These are phyloP conservation scores for Metroxylon sagu DNA, from an alignment of 176 grass and related monocot genomes.

Conservation along the genomic window DNA sequence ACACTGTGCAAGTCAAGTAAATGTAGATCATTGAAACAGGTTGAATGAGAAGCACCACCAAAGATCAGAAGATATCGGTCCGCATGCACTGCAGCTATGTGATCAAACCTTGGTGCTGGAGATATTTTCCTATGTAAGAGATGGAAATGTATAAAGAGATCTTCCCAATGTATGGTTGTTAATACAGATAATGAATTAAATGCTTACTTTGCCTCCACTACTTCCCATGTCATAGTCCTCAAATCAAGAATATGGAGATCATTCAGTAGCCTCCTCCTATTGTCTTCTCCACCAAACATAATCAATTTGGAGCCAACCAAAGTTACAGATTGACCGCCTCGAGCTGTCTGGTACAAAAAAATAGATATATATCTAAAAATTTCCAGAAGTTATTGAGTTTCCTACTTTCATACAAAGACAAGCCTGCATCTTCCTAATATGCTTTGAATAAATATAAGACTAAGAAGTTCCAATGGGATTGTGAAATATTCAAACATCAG, in stretches of 20 bases:
- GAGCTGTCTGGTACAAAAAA: constrained; percentile 51
- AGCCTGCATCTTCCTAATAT: too few relatives aligned
- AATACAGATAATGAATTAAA: constrained; percentile 22
- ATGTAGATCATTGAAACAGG: constrained; percentile 90
- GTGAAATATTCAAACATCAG: background rate
- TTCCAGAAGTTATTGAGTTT: too few relatives aligned
- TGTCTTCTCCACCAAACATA: constrained; percentile 98
- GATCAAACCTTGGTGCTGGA: constrained; percentile 81
- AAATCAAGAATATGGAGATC: constrained; percentile 92
- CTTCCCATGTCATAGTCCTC: constrained; percentile 93
- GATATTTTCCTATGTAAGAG: constrained; percentile 43
- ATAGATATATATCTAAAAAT: constrained; percentile 5
- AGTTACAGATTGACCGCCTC: constrained; percentile 71
- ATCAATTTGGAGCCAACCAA: constrained; percentile 55
- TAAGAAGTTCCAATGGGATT: too few relatives aligned
- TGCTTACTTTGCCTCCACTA: constrained; percentile 53
- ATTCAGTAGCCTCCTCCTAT: constrained; percentile 60
- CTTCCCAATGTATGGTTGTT: constrained; percentile 4
- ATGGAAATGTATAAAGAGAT: constrained; percentile 4
- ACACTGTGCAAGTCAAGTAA: constrained; percentile 77
- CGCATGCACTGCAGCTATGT: constrained; percentile 61
- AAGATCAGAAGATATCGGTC: constrained; percentile 89
- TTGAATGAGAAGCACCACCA: constrained; percentile 89
- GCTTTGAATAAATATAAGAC: too few relatives aligned
- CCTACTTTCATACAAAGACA: too few relatives aligned